Evolutionary conservation across 1,139 yeast genomes (phyloP), one percentile per base, ranked within the genome.

Genomic region (Geotrichum bryndzae): DNA sequence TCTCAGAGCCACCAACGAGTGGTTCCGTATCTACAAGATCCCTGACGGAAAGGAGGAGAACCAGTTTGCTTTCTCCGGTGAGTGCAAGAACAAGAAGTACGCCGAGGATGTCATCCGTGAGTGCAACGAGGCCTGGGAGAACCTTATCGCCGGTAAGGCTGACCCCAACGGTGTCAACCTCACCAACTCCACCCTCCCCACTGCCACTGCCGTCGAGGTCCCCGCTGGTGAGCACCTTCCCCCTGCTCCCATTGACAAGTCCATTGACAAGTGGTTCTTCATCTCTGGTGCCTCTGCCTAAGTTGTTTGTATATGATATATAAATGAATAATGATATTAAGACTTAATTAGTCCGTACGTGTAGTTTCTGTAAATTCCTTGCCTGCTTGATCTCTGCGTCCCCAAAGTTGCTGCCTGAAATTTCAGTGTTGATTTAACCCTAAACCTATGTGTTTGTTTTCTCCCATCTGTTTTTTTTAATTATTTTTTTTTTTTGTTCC

Each of bases 191-290:
- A 87, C 96, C 64, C 82, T 91, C 74, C 78, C 94, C 68, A 64
- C 73, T 41, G 68, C 67, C 63, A 60, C 67, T 66, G 83, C 82
- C 67, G 80, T 77, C 61, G 69, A 79, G 61, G 75, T 90, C 63
- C 95, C 97, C 68, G 81, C 82, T 65, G 94, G 88, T 70, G 66
- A 84, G 69, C 83, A 86, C 66, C 78, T 78, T 68, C 82, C 88
- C 66, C 92, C 95, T 73, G 97, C 96, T 68, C 96, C 97, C 77
- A 90, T 94, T 76, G 99, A 94, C 82, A 86, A 90, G 79, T 90
- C 97, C 63, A 81, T 94, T 75, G 98, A 94, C 84, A 94, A 94
- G 82, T 94, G 99, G 99, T 94, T 94, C 84, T 94, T 86, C 85
- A 94, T 94, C 77, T 63, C 65, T 54, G 63, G 64, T 54, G 59